phyloP scores from a whole-genome alignment of 202 grass and related monocot species.

The Schoenoplectus triqueter region DNA sequence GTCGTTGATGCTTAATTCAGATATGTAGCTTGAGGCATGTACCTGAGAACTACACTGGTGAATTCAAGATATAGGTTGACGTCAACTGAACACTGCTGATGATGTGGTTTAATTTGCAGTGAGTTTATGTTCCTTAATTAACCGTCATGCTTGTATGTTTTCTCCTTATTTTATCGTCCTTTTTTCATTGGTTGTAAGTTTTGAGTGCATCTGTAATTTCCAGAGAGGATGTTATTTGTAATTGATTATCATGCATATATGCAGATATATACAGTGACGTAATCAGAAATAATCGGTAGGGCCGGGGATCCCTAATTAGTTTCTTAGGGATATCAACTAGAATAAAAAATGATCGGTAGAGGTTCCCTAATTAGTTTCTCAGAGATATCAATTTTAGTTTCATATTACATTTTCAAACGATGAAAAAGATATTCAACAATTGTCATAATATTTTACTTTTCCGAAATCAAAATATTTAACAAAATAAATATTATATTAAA shows the following conservation, averaged over 20 bases:
- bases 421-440: too few species aligned
- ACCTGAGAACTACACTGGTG: conserved; percentile 18
- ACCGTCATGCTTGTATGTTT: conserved; percentile 22
- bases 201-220: conserved; percentile 34
- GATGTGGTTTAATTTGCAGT: conserved; percentile 4
- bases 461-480: too few species aligned
- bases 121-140: conserved; percentile 11
- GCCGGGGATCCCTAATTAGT: too few species aligned
- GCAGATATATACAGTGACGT: too few species aligned
- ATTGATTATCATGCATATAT: not conserved
- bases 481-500: too few species aligned
- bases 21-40: not conserved
- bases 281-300: too few species aligned
- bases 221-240: conserved; percentile 25
- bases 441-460: too few species aligned
- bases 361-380: too few species aligned
- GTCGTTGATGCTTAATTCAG: conserved; percentile 56
- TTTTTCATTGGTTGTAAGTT: conserved; percentile 14
- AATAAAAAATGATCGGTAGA: too few species aligned
- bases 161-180: not conserved
- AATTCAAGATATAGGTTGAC: not conserved
- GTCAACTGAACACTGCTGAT: not conserved
- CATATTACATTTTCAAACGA: too few species aligned
- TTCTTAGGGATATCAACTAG: too few species aligned
- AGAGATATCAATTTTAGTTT: too few species aligned